Base-by-base conservation (phyloP, 2,329 filamentous ascomycete species). In the Calonectria naviculata region DNA sequence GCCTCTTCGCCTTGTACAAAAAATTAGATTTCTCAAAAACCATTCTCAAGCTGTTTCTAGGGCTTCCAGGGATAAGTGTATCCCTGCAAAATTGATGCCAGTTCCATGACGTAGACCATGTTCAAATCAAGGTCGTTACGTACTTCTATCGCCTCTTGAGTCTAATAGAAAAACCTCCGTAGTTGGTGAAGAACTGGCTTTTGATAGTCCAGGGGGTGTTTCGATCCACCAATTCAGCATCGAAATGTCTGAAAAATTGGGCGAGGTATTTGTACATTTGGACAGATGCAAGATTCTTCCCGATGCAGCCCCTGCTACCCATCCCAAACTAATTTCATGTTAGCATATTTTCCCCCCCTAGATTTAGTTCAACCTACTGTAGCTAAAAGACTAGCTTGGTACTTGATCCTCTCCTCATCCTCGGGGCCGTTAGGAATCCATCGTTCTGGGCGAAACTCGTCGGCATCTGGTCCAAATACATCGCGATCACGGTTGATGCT, bases 301-400 rank as follows among this genome's bases (percentile, higher is more conserved):
- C 72, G 8, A 73, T n/a, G 7, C 67, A 73, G 3, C 63, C 65
- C 1, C 70, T 54, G 24, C 72, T 73, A 4, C 72, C 72, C 72
- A 73, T 73, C 0, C 67, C 67, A 36, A 72, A 73, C 70, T 70
- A 5, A 17, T 4, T 24, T 4, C 8, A 10, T 5, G 24, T 73
- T 15, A 73, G 36, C 28, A 63, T 26, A 3, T 36, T 36, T 5
- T 17, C 12, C 6, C 1, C 1, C 2, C 24, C 13, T 3, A 29
- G 24, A 1, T 21, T 13, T 21, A 36, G 10, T 17, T 26, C 4
- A 3, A 58, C 52, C 61, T 28, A 70, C 72, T 2, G 70, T 72
- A n/a, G 66, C 61, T 0, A 70, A 19, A 2, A 73, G 29, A 1
- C 46, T 42, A 1, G 21, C 67, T n/a, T 72, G 56, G 8, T 13